These are phyloP conservation scores for Myotisia sp. DNA, from an alignment of 2,329 filamentous ascomycete species.

Conservation along the genomic window DNA sequence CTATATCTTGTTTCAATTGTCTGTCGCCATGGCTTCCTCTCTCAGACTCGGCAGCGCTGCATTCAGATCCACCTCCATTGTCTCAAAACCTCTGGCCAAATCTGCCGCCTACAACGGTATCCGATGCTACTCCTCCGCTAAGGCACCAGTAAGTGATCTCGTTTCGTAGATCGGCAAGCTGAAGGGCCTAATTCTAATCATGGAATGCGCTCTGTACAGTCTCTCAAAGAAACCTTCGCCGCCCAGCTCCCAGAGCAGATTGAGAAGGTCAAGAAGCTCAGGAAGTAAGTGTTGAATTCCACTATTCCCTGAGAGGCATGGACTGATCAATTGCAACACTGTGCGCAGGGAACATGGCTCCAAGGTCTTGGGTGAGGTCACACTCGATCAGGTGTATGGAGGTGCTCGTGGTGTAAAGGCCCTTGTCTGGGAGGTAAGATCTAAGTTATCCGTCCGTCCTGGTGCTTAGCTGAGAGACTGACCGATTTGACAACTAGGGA, in stretches of 20 bases:
- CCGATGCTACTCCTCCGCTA: slow-evolving; percentile 77
- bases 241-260: slow-evolving; percentile 91
- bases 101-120: slow-evolving; percentile 64
- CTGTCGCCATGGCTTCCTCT: slow-evolving; percentile 56
- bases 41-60: slow-evolving; percentile 68
- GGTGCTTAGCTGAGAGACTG: neutral
- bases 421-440: slow-evolving; percentile 76
- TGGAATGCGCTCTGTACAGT: too few species aligned
- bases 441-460: neutral
- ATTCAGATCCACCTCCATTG: slow-evolving; percentile 57
- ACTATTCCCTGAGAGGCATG: neutral
- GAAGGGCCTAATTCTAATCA: too few species aligned
- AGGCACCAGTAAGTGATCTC: slow-evolving; percentile 58
- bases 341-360: slow-evolving; percentile 68
- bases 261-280: slow-evolving; percentile 97
- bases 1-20: slow-evolving; percentile 11
- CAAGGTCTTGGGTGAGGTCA: slow-evolving; percentile 95
- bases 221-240: slow-evolving; percentile 95
- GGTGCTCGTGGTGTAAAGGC: slow-evolving; percentile 98
- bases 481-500: slow-evolving; percentile 34
- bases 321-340: slow-evolving; percentile 3
- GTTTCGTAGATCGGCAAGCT: too few species aligned
- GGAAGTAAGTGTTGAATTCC: slow-evolving; percentile 53
- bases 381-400: slow-evolving; percentile 97
- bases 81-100: slow-evolving; percentile 53